Evolutionary conservation across 139 green algal species (phyloP).

Genomic region (Volvox reticuliferus): DNA sequence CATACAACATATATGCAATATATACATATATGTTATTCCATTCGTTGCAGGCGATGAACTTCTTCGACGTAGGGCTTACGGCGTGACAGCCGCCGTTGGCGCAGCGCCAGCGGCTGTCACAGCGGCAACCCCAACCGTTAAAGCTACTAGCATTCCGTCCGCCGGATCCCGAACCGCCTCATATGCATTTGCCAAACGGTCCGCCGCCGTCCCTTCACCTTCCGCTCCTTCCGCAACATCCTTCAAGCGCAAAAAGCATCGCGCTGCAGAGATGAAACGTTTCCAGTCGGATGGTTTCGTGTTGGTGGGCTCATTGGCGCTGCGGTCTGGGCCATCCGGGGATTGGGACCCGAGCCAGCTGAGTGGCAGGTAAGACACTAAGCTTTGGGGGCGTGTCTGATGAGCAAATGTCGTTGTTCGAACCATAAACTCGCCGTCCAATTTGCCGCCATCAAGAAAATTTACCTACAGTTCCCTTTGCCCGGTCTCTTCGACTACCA

Average conservation of each 20-base stretch:
- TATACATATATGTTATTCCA: background rate
- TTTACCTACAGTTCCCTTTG: too few relatives aligned
- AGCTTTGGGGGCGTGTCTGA: too few relatives aligned
- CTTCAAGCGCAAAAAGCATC: background rate
- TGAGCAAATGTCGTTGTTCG: too few relatives aligned
- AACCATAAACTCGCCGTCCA: too few relatives aligned
- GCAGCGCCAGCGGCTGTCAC: background rate
- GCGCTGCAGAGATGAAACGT: background rate
- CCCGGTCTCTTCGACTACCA: too few relatives aligned
- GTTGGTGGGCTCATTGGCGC: background rate
- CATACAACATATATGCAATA: background rate
- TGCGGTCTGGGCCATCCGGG: background rate
- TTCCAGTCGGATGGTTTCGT: conserved; percentile 17
- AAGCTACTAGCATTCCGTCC: background rate
- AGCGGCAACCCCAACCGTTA: background rate
- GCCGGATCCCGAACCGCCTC: background rate
- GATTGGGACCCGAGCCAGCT: background rate
- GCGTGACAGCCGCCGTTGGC: background rate
- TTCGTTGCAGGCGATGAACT: background rate
- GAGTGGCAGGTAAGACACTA: background rate
- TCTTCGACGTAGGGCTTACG: background rate
- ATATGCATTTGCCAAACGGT: background rate
- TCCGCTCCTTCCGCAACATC: background rate
- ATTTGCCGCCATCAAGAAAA: too few relatives aligned
- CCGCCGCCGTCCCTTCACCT: background rate